These are phyloP conservation scores for Cyberlindnera euphorbiiphila DNA, from an alignment of 805 yeast genomes.

Conservation along the genomic window DNA sequence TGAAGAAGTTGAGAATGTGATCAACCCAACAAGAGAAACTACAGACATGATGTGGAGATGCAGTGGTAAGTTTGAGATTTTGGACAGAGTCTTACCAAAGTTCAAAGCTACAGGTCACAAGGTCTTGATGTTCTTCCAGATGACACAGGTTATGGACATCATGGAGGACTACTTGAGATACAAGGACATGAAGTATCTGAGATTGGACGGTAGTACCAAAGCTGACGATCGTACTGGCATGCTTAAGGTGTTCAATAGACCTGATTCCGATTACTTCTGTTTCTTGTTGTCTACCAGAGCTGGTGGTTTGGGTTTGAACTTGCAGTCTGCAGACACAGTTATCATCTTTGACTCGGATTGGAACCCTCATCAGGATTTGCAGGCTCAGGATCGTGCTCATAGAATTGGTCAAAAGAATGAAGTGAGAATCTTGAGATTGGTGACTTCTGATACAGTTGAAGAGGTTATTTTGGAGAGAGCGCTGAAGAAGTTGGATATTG, in stretches of 20 bases:
- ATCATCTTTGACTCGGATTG: constrained; percentile 88
- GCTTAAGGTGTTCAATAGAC: constrained; percentile 72
- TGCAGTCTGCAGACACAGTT: constrained; percentile 86
- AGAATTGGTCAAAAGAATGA: constrained; percentile 89
- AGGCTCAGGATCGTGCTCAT: constrained; percentile 88
- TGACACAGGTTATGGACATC: constrained; percentile 88
- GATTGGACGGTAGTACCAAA: constrained; percentile 80
- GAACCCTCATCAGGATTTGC: constrained; percentile 91
- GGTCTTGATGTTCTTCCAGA: constrained; percentile 79
- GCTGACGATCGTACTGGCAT: constrained; percentile 78
- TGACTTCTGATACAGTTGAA: constrained; percentile 79
- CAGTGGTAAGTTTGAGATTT: constrained; percentile 75
- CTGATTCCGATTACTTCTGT: constrained; percentile 71
- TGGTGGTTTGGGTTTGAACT: constrained; percentile 83
- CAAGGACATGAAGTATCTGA: constrained; percentile 62
- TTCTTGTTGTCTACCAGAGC: constrained; percentile 82
- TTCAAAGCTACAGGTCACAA: constrained; percentile 72
- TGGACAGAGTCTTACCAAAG: constrained; percentile 73
- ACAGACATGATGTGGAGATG: constrained; percentile 70
- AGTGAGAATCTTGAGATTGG: constrained; percentile 74
- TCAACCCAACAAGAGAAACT: constrained; percentile 59
- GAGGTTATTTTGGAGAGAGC: constrained; percentile 81
- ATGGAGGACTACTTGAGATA: constrained; percentile 80
- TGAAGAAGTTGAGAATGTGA: constrained; percentile 71
- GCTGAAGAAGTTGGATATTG: constrained; percentile 77